A percentile compares a stretch with the other conserved stretches of the same genome.
phyloP scores from a whole-genome alignment of 2,329 filamentous ascomycete species.

The Ceratocystis huliohia region DNA sequence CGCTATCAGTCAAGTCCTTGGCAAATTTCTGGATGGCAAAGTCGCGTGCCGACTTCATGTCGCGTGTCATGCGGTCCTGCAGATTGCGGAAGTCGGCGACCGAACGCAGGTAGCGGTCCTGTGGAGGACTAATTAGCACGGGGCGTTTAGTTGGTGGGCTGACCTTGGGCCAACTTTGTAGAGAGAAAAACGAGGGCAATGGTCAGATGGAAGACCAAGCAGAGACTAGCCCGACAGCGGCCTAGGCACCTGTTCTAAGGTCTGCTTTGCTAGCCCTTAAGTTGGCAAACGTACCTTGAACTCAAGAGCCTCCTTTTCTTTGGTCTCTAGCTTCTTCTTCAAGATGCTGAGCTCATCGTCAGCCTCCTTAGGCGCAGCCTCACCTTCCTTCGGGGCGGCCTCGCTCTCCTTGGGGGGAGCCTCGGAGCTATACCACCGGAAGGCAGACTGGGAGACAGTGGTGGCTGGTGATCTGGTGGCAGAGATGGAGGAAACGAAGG shows the following conservation, averaged over 20 bases:
- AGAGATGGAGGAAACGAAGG: slow-evolving; percentile 6
- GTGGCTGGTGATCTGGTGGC: not conserved
- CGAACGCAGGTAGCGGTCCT: slow-evolving; percentile 92
- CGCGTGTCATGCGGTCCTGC: slow-evolving; percentile 83
- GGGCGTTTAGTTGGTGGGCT: not conserved
- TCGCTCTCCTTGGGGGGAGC: slow-evolving; percentile 22
- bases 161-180: not conserved
- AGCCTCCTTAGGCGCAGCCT: slow-evolving; percentile 25
- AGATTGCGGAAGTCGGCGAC: slow-evolving; percentile 97
- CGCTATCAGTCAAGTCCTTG: slow-evolving; percentile 82
- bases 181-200: not conserved
- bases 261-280: not conserved
- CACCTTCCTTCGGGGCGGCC: slow-evolving; percentile 25
- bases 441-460: not conserved
- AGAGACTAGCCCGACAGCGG: not conserved
- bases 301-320: slow-evolving; percentile 48
- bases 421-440: slow-evolving; percentile 22
- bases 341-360: slow-evolving; percentile 33
- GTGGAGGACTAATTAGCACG: not conserved
- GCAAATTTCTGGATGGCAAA: slow-evolving; percentile 95
- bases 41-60: slow-evolving; percentile 74
- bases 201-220: not conserved
- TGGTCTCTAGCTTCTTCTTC: slow-evolving; percentile 41
- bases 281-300: slow-evolving; percentile 56
- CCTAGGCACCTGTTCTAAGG: not conserved